Base-by-base conservation (phyloP, 2,329 filamentous ascomycete species). In the Aspergillus novoparasiticus region DNA sequence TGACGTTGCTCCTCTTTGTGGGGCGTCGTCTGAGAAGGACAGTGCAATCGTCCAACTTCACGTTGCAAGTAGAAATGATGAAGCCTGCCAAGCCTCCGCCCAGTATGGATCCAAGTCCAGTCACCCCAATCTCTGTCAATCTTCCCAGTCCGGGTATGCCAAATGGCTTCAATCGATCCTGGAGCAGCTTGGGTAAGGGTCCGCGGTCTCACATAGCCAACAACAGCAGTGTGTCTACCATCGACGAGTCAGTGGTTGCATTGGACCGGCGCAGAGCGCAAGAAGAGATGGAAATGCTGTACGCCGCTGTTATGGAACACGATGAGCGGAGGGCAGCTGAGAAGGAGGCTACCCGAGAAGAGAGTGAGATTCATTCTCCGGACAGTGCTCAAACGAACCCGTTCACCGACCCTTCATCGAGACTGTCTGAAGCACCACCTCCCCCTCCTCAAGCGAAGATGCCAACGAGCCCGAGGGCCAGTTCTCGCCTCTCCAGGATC, bases 271-370 rank as follows among this genome's bases (percentile, higher is more conserved):
- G 86, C 72, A 89, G 90, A 81, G 89, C 92, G 66, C 89, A 95
- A 77, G 84, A 89, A 68, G 91, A 97, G 76, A 88, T 97, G 78
- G 93, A 97, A 77, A 88, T 92, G 71, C 88, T 98, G 76, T 98
- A 97, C 79, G 93, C 89, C 65, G 90, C 93, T 69, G 94, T 97
- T 67, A 90, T 97, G 89, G 92, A 93, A 76, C 91, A 96, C 71
- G 94, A 97, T 67, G 84, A 83, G 53, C 79, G 81, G 66, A 84
- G 82, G 64, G 71, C 73, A 16, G 68, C 73, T 1, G 68, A 46
- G 32, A 59, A 61, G 32, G 57, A 61, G 3, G 26, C 46, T 19
- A 32, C 53, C 16, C 34, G 43, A 9, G 65, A 66, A 58, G 70
- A 55, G 63, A 58, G 39, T 63, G 68, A 70, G 14, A 56, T 63